Conservation (phyloP, 2,329 filamentous ascomycete genomes). For the Penicillium fuscoglaucum region DNA sequence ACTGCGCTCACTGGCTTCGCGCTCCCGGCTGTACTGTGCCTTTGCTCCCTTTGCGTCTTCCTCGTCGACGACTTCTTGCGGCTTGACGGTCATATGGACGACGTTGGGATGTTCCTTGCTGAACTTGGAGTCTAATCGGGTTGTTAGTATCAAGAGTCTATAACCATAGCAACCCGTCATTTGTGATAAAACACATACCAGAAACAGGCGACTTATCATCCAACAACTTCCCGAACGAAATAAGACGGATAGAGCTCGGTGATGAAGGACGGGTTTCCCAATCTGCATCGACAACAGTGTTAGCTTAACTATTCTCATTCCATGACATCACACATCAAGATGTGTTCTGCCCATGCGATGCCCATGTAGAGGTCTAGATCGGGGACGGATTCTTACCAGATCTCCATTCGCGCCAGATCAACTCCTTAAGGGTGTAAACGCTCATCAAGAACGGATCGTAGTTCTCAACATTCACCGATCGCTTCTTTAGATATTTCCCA, state of each 20-base stretch:
- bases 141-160: constrained; percentile 1
- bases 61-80: constrained; percentile 79
- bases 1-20: constrained; percentile 57
- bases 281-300: constrained; percentile 47
- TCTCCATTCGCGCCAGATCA: constrained; percentile 91
- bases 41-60: constrained; percentile 71
- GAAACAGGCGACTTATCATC: constrained; percentile 84
- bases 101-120: constrained; percentile 74
- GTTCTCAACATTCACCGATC: constrained; percentile 74
- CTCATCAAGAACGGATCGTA: constrained; percentile 86
- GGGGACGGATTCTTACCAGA: constrained; percentile 53
- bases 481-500: constrained; percentile 77
- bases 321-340: not conserved
- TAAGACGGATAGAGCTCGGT: constrained; percentile 84
- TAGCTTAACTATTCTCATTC: not conserved
- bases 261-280: constrained; percentile 87
- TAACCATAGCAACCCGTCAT: not conserved
- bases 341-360: not conserved
- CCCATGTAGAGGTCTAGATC: not conserved
- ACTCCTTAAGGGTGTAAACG: constrained; percentile 88
- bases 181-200: constrained; percentile 57
- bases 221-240: constrained; percentile 86
- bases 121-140: constrained; percentile 70
- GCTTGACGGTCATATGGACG: constrained; percentile 91
- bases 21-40: constrained; percentile 49